Base-by-base conservation (phyloP, 179 eudicot genomes). In the Spergularia azorica region DNA sequence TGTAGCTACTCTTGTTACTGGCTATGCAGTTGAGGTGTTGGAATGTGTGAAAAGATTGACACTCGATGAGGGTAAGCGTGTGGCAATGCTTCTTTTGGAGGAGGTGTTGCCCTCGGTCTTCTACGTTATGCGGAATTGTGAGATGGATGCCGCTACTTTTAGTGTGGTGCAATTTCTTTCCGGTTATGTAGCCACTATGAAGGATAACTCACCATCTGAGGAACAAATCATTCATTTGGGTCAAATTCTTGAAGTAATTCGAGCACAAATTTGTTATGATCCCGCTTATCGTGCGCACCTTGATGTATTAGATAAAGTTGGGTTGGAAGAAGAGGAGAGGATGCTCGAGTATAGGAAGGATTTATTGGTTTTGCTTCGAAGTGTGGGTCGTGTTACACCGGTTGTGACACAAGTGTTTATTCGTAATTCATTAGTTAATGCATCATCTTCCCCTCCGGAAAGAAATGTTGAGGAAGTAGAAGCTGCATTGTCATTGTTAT, bases 71-170 rank as follows among this genome's bases (percentile, higher is more conserved):
- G 89, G 84, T 58, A 88, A 83, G 70, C 87, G 82, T 11, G 83
- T 81, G 71, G 87, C 95, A 10, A 14, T 80, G 9, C 93, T 90
- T 65, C 96, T 96, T 76, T 74, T 96, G 58, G 89, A 96, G 70
- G 98, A 94, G 84, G 99, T 90, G 48, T 80, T 96, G 84, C 99
- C 99, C 51, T 89, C 97, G 6, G 91, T 96, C 36, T 94, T 96
- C 67, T 86, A 89, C 64, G 85, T 90, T 21, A 90, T 91, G 89
- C 89, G 70, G 80, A 91, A 83, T 63, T 87, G 87, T 83, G 98
- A 91, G 82, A 79, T 88, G 69, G 97, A 94, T 86, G 76, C 85
- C 84, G 76, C 85, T 0, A 82, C 96, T 21, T 90, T 89, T 82
- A 91, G 87, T 71, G 83, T 88, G 52, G 91, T 89, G 74, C 99